Evolutionary conservation across 768 basidiomycete species (phyloP), one percentile per base, ranked within the genome.

Genomic region (Russula compacta): DNA sequence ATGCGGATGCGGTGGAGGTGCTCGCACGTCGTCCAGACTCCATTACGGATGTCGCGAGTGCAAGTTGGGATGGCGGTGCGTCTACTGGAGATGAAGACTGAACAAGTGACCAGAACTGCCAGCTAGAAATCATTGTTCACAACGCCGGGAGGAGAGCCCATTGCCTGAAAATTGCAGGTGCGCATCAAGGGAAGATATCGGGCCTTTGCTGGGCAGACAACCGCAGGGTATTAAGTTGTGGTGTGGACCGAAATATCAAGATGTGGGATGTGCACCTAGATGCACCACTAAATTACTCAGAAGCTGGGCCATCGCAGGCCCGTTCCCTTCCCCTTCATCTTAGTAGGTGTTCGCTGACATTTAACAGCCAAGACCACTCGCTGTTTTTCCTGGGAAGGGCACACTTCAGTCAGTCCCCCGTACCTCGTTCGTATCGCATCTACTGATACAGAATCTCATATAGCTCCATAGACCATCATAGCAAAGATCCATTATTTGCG

Each of bases 31-130:
- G 60, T 21, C 60, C 60, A 21, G 40, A 61, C 21, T 57, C 56
- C 21, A 53, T 61, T 21, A 61, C 60, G 6, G 60, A 61, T 33
- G 35, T 61, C 38, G 55, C 50, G 95, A 61, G 60, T 33, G 60
- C 60, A 98, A 90, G 91, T 66, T 98, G 95, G 81, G 94, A 98
- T 71, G 97, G 97, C 76, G 90, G 91, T 92, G 65, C 71, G 85
- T 81, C 24, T 40, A 3, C 42, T 9, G 9, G 5, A 43, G 29
- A 3, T 9, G 17, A 24, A 11, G 3, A n/a, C 33, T 35, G 15
- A 5, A 10, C 6, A 11, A 21, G 32, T 67, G 29, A 48, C 43
- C 36, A 21, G 10, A 54, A 36, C 6, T n/a, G 5, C 50, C 21
- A 10, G 32, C 50, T 17, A 95, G 94, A 89, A 47, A 79, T 99